Evolutionary conservation across 23 red algal species (phyloP).

Genomic region (Chondrus crispus): DNA sequence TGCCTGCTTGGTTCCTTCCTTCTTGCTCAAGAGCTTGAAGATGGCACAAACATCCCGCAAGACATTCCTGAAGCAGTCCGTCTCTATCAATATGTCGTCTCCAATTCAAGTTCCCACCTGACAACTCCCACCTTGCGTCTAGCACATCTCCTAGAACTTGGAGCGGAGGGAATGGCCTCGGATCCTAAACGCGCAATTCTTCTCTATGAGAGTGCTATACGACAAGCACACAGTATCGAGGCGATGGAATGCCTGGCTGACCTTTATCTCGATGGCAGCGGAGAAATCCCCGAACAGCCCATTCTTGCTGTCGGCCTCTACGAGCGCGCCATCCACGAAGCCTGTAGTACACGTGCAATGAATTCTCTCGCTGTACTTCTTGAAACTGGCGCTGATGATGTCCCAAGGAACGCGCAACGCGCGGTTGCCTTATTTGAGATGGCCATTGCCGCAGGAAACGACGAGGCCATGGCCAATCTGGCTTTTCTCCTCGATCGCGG

Average conservation of each 20-base stretch:
- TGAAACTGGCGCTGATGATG: neutral
- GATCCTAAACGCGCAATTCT: neutral
- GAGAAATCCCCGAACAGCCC: conserved; percentile 1
- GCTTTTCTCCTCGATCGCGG: neutral
- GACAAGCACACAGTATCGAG: neutral
- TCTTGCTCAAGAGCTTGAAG: no score
- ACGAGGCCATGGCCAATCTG: neutral
- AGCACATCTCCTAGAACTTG: neutral
- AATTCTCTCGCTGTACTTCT: conserved; percentile 41
- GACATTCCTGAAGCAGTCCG: no score
- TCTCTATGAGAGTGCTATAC: neutral
- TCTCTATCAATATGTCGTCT: no score
- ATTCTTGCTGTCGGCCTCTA: conserved; percentile 25
- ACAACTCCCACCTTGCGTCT: no score
- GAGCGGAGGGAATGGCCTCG: neutral
- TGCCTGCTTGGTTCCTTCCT: no score
- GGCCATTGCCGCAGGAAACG: neutral
- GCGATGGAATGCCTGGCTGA: conserved; percentile 32
- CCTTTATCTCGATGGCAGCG: conserved; percentile 30
- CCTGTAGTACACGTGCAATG: conserved; percentile 34
- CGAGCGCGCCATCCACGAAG: conserved; percentile 32
- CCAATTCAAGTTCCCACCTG: no score
- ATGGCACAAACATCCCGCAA: no score
- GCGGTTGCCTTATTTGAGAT: neutral
- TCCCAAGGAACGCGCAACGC: neutral